phyloP scores from a whole-genome alignment of 805 yeast species.

The Wickerhamia fluorescens region DNA sequence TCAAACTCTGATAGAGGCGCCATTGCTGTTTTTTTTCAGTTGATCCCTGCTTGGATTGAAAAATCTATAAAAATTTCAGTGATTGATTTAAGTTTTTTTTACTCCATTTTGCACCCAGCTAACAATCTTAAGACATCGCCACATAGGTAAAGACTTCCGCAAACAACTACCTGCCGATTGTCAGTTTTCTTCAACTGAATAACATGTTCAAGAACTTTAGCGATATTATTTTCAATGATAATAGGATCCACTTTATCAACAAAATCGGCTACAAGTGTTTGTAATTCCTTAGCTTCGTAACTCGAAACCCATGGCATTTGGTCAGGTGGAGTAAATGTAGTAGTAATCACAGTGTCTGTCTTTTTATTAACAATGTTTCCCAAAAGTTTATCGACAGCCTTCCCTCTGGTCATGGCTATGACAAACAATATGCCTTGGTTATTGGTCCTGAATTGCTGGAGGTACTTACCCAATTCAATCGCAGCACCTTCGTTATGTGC shows the following conservation, averaged over 20 bases:
- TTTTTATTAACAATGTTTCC: slow-evolving; percentile 37
- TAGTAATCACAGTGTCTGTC: slow-evolving; percentile 53
- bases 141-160: slow-evolving; percentile 38
- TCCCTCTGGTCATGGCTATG: slow-evolving; percentile 71
- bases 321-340: slow-evolving; percentile 63
- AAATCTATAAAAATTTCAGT: no score
- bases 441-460: slow-evolving; percentile 19
- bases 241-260: slow-evolving; percentile 14
- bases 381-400: slow-evolving; percentile 48
- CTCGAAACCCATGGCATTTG: slow-evolving; percentile 92
- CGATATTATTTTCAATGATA: slow-evolving; percentile 7
- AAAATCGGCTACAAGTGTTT: slow-evolving; percentile 13
- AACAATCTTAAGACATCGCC: slow-evolving; percentile 35
- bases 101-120: no score
- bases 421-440: slow-evolving; percentile 45
- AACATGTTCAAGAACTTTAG: slow-evolving; percentile 9
- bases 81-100: no score
- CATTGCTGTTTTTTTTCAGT: no score
- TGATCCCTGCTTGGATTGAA: no score
- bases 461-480: slow-evolving; percentile 51
- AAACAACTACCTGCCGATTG: slow-evolving; percentile 28
- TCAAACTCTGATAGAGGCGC: slow-evolving; percentile 54
- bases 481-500: slow-evolving; percentile 92
- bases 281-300: slow-evolving; percentile 27
- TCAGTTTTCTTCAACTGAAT: slow-evolving; percentile 4